A percentile compares a stretch with the other conserved stretches of the same genome.
Conservation (phyloP, 768 basidiomycete genomes). For the Hygrocybe punicea region DNA sequence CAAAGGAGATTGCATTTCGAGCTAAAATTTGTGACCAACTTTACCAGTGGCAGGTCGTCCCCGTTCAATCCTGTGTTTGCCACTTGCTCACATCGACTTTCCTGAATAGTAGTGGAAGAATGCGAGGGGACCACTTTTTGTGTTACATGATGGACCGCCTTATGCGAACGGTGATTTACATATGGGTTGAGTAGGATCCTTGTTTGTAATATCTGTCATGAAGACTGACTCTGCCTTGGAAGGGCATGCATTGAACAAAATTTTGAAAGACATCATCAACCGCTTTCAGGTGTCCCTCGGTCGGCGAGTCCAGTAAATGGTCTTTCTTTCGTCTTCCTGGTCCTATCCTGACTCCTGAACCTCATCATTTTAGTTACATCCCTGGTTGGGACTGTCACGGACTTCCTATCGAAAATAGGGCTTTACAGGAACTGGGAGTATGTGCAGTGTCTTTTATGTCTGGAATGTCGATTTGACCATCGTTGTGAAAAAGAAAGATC, state of each 20-base stretch:
- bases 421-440: conserved; percentile 72
- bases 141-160: conserved; percentile 93
- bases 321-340: neutral
- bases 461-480: neutral
- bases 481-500: conserved; percentile 46
- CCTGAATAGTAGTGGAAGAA: conserved; percentile 53
- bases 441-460: conserved; percentile 14
- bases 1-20: conserved; percentile 57
- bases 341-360: neutral
- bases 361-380: conserved; percentile 57
- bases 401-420: conserved; percentile 94
- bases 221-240: neutral
- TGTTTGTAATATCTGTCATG: neutral
- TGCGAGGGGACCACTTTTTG: conserved; percentile 65
- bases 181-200: conserved; percentile 59
- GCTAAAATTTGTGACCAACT: conserved; percentile 66
- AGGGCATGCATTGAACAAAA: conserved; percentile 97
- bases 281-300: conserved; percentile 81
- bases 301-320: conserved; percentile 66
- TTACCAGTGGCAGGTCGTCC: conserved; percentile 73
- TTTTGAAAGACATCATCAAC: conserved; percentile 93
- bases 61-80: conserved; percentile 19
- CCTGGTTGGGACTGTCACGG: conserved; percentile 99
- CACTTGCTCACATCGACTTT: neutral
- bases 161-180: conserved; percentile 97